phyloP scores from a whole-genome alignment of 2,329 filamentous ascomycete species.

The Dendryphion nanum region DNA sequence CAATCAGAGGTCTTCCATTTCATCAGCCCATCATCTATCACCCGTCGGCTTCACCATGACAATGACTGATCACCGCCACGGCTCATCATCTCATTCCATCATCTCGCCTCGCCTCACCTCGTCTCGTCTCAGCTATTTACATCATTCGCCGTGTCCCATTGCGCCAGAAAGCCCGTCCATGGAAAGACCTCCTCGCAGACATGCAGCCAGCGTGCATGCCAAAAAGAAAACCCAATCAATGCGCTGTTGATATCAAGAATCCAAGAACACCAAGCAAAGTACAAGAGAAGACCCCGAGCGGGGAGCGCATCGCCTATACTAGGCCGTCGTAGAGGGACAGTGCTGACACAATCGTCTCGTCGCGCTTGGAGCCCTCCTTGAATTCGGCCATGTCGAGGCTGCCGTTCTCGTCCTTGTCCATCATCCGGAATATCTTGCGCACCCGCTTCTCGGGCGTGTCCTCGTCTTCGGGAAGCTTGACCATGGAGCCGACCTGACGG shows the following conservation, averaged over 20 bases:
- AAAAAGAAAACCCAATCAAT: constrained; percentile 33
- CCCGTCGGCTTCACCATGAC: too few relatives aligned
- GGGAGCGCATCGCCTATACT: constrained; percentile 56
- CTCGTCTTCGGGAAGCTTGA: constrained; percentile 97
- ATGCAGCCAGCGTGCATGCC: constrained; percentile 26
- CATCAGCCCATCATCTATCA: too few relatives aligned
- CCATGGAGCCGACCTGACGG: constrained; percentile 92
- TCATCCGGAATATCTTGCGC: constrained; percentile 98
- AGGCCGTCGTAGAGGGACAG: constrained; percentile 94
- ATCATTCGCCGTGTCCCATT: constrained; percentile 28
- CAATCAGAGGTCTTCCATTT: too few relatives aligned
- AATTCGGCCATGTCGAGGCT: constrained; percentile 97
- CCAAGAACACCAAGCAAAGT: constrained; percentile 31
- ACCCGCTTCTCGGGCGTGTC: constrained; percentile 99
- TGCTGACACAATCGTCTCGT: constrained; percentile 97
- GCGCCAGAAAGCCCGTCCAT: constrained; percentile 32
- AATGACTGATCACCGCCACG: too few relatives aligned
- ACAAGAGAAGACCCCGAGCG: constrained; percentile 15
- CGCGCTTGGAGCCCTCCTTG: constrained; percentile 97
- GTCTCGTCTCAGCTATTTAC: constrained; percentile 28
- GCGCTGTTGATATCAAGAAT: constrained; percentile 40
- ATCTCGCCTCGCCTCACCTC: too few relatives aligned
- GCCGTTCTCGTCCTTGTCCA: constrained; percentile 99
- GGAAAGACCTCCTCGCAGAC: constrained; percentile 22
- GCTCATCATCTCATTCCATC: too few relatives aligned